Evolutionary conservation across 495 filamentous ascomycete species (phyloP).

Genomic region (Sporormia fimetaria): DNA sequence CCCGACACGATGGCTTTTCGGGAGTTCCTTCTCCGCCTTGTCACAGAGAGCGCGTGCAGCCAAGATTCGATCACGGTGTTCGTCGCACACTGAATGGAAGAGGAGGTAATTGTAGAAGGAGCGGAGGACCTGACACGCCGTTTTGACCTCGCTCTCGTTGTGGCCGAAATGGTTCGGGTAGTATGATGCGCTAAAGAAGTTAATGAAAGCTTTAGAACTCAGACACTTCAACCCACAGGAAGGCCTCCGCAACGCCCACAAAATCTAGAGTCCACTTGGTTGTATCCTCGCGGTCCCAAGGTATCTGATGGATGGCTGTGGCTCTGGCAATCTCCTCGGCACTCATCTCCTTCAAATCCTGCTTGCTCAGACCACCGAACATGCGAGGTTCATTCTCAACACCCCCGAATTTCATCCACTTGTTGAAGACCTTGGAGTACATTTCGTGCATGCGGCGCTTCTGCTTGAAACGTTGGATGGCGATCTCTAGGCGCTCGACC

Average conservation of each 20-base stretch:
- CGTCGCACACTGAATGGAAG: constrained; percentile 73
- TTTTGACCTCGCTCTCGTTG: constrained; percentile 35
- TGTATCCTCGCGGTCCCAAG: constrained; percentile 30
- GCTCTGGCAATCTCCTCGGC: constrained; percentile 51
- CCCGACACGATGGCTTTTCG: constrained; percentile 41
- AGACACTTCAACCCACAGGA: constrained; percentile 55
- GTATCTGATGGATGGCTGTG: constrained; percentile 48
- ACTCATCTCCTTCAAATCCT: constrained; percentile 43
- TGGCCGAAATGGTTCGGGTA: constrained; percentile 38
- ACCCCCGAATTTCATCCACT: constrained; percentile 77
- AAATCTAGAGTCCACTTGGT: constrained; percentile 71
- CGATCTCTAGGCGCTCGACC: constrained; percentile 61
- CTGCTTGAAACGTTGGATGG: constrained; percentile 66
- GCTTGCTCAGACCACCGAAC: constrained; percentile 51
- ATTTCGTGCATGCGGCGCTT: constrained; percentile 59
- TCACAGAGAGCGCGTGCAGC: constrained; percentile 58
- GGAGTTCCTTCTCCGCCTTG: constrained; percentile 53
- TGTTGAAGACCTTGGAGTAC: constrained; percentile 55
- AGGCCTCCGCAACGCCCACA: constrained; percentile 60
- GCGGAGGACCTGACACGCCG: constrained; percentile 49
- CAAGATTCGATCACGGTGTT: constrained; percentile 55
- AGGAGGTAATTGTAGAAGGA: constrained; percentile 88
- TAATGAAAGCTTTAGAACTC: neutral
- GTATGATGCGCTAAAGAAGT: constrained; percentile 33
- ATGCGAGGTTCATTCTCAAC: constrained; percentile 54